Conservation (phyloP, 2,329 filamentous ascomycete species). For the Penicillium frequentans region DNA sequence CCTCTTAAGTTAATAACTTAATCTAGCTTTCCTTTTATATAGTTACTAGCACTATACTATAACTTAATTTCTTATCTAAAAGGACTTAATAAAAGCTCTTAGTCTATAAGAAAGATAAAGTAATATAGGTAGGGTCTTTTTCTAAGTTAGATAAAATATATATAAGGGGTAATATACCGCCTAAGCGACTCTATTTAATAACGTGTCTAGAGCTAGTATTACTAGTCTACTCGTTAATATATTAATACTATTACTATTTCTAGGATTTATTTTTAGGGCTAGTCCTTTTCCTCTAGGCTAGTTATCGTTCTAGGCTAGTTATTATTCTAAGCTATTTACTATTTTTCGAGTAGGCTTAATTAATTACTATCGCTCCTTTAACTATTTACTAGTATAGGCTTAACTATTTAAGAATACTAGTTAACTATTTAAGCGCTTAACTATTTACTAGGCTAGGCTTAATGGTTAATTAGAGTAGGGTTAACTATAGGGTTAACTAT, state of each 20-base stretch:
- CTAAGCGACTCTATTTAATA: background rate
- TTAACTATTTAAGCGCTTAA: background rate
- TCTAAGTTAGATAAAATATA: background rate
- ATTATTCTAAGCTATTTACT: background rate
- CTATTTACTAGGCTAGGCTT: no score
- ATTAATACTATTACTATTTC: background rate
- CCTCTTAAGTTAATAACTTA: background rate
- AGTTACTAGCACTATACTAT: background rate
- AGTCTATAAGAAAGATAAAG: background rate
- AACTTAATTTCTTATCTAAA: background rate
- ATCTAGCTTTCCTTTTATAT: background rate
- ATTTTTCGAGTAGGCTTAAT: background rate
- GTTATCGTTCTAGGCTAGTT: no score
- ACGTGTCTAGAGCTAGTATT: no score
- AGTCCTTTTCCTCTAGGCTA: no score
- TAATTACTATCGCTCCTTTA: background rate
- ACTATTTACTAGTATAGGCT: background rate
- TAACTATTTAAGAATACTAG: background rate
- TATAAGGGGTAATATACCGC: background rate
- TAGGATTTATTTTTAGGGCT: background rate
- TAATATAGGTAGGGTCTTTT: background rate
- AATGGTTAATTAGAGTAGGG: no score
- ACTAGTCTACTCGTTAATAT: no score
- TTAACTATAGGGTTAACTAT: no score
- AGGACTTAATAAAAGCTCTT: background rate